Percentiles rank a stretch among this genome's conserved stretches.
phyloP scores from a whole-genome alignment of 306 rosid genomes.

The Cicer cuneatum region DNA sequence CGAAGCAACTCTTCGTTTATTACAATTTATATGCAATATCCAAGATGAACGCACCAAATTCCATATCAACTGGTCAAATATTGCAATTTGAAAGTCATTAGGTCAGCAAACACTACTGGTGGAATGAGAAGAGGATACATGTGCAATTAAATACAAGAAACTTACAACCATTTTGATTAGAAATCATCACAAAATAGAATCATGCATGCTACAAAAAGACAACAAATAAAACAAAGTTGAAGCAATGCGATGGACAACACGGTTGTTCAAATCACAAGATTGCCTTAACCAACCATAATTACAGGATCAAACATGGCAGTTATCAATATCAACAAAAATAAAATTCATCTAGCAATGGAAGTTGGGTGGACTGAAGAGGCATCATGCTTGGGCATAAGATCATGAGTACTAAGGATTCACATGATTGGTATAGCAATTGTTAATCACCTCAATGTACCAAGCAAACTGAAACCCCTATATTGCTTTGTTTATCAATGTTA shows the following conservation, averaged over 20 bases:
- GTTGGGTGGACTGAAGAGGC: constrained; percentile 1
- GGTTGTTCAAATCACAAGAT: neutral
- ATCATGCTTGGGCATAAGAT: neutral
- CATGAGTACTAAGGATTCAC: constrained; percentile 29
- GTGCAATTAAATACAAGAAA: constrained; percentile 37
- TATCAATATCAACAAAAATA: constrained; percentile 21
- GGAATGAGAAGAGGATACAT: constrained; percentile 7
- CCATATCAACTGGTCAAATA: constrained; percentile 78
- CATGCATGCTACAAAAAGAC: constrained; percentile 19
- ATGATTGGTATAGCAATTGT: neutral
- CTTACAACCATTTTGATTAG: constrained; percentile 30
- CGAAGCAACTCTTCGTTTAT: constrained; percentile 91
- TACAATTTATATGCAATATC: constrained; percentile 91
- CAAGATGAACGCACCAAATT: constrained; percentile 89
- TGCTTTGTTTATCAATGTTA: constrained; percentile 7
- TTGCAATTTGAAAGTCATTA: constrained; percentile 42
- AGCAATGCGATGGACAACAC: neutral
- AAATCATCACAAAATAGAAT: constrained; percentile 11
- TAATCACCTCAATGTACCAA: constrained; percentile 4
- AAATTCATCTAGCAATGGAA: constrained; percentile 19
- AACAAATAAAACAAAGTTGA: constrained; percentile 3
- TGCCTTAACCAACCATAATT: neutral
- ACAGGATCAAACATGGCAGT: constrained; percentile 9
- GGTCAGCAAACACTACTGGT: constrained; percentile 24
- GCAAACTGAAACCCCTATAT: neutral